Conservation (phyloP, 2,329 filamentous ascomycete genomes). For the Botrytis deweyae region DNA sequence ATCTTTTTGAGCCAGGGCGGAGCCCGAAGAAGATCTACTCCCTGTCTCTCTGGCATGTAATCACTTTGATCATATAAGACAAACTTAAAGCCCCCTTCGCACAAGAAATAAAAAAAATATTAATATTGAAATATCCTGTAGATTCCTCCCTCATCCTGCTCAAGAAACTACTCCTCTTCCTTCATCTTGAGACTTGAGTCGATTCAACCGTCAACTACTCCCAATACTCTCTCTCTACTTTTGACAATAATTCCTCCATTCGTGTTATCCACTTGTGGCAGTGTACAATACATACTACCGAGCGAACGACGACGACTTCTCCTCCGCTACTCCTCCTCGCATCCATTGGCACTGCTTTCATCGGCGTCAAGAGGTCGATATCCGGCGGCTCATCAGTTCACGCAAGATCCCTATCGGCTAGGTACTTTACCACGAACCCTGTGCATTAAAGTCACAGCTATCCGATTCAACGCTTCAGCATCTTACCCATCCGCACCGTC, state of each 20-base stretch:
- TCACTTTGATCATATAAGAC: slow-evolving; percentile 37
- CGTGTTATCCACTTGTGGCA: slow-evolving; percentile 3
- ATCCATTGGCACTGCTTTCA: slow-evolving; percentile 9
- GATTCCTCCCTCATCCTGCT: slow-evolving; percentile 22
- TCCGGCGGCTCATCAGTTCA: slow-evolving; percentile 31
- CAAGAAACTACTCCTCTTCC: slow-evolving; percentile 14
- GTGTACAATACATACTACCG: background rate
- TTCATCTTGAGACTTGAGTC: slow-evolving; percentile 13
- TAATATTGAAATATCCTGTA: slow-evolving; percentile 25
- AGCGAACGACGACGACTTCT: background rate
- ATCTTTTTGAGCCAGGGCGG: slow-evolving; percentile 26
- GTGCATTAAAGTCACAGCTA: slow-evolving; percentile 28
- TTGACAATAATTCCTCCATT: slow-evolving; percentile 1
- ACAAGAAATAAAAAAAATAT: slow-evolving; percentile 24
- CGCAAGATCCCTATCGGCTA: slow-evolving; percentile 34
- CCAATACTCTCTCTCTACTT: background rate
- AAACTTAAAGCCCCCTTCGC: slow-evolving; percentile 32
- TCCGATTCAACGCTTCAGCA: slow-evolving; percentile 33
- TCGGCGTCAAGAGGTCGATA: slow-evolving; percentile 21
- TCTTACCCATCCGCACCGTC: slow-evolving; percentile 30
- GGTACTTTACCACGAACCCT: slow-evolving; percentile 22
- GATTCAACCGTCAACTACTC: slow-evolving; percentile 2
- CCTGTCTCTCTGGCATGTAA: slow-evolving; percentile 34
- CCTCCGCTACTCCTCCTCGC: slow-evolving; percentile 10
- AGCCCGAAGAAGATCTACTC: slow-evolving; percentile 32